Evolutionary conservation across 768 basidiomycete species (phyloP), one percentile per base, ranked within the genome.

Genomic region (Candolleomyces eurysporus): DNA sequence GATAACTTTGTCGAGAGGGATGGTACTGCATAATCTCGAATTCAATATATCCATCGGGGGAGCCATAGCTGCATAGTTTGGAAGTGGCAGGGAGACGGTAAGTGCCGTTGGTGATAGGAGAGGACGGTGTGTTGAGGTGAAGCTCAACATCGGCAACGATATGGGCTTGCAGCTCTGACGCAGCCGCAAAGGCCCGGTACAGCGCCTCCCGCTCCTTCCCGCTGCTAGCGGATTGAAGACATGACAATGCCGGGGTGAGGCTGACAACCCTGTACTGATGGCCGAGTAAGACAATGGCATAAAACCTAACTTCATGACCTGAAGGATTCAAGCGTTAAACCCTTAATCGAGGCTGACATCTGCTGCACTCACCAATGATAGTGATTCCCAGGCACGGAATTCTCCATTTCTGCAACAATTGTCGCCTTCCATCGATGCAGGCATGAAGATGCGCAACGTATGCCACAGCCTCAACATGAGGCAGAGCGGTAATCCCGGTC

Each of bases 161-260:
- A 49, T 51, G 59, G 13, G 39, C 52, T 32, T 66, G 59, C n/a
- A 67, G 67, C 54, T 62, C 62, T 10, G 54, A 61, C 5, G 65
- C 66, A 51, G 67, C 67, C 19, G 57, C 43, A 63, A 70, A 70
- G 31, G 66, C 67, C 14, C 19, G n/a, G 54, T 65, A 64, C 48
- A 68, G 65, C 16, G 26, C 39, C n/a, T 42, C 43, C 21, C 64
- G 64, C 10, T 70, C 66, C 22, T 21, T 39, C 26, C 54, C 58
- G 46, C 63, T 58, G 10, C 66, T 62, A 14, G 64, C 69, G 7
- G 50, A 58, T 48, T 17, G 61, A 52, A 67, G 50, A 58, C 64
- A 70, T 9, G 67, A 68, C 13, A 70, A 43, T 17, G 61, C 52
- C 6, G 64, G 64, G 48, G 69, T 67, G 40, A 70, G 64, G 55